These are phyloP conservation scores for Candida albicans DNA, from an alignment of 1,139 yeast genomes.

Conservation along the genomic window DNA sequence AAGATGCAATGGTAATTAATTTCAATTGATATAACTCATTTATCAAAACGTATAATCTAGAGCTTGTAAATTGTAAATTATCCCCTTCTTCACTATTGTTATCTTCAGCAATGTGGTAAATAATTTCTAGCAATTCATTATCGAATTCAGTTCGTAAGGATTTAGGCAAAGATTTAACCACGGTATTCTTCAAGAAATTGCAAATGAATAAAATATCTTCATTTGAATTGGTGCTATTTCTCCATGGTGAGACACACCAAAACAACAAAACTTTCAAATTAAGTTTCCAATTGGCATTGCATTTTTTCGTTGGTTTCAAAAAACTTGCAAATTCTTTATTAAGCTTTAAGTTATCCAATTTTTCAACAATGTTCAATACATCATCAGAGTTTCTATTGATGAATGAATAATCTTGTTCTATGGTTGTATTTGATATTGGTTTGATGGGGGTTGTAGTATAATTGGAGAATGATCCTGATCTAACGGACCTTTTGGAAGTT, in stretches of 20 bases:
- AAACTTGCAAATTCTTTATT: slow-evolving; percentile 31
- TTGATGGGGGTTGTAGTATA: not conserved
- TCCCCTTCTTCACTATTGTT: slow-evolving; percentile 16
- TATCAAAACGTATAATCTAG: slow-evolving; percentile 49
- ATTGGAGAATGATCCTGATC: not conserved
- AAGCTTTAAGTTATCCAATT: slow-evolving; percentile 33
- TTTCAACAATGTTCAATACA: slow-evolving; percentile 31
- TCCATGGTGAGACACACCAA: slow-evolving; percentile 51
- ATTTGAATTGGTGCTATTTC: slow-evolving; percentile 29
- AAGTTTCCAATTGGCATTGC: slow-evolving; percentile 35
- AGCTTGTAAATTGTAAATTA: slow-evolving; percentile 19
- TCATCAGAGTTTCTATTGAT: slow-evolving; percentile 36
- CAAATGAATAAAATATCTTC: slow-evolving; percentile 40
- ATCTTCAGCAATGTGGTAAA: slow-evolving; percentile 47
- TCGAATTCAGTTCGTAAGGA: slow-evolving; percentile 46
- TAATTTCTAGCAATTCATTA: slow-evolving; percentile 45
- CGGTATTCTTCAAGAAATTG: slow-evolving; percentile 38
- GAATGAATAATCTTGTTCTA: slow-evolving; percentile 15
- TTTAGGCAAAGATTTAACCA: slow-evolving; percentile 23
- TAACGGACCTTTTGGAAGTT: not conserved
- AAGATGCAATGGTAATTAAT: slow-evolving; percentile 61
- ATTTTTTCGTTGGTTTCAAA: slow-evolving; percentile 25
- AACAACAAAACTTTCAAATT: slow-evolving; percentile 39
- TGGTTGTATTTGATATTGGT: not conserved
- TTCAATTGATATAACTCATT: slow-evolving; percentile 55